Evolutionary conservation across 495 filamentous ascomycete genomes (phyloP).

Genomic region (Jackrogersella minutella): DNA sequence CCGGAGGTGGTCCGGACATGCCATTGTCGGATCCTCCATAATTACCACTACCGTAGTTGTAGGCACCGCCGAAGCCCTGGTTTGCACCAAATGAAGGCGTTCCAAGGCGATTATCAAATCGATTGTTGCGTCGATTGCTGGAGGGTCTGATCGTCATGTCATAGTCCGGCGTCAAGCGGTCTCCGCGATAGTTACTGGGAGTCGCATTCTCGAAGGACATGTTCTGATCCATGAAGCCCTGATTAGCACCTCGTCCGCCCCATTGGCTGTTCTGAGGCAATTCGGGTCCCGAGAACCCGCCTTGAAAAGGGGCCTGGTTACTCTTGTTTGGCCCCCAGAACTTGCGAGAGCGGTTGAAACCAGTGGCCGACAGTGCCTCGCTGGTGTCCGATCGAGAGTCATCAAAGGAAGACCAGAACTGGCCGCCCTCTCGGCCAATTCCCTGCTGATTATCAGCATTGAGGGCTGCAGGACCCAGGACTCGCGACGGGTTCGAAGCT

Average conservation of each 20-base stretch:
- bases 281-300: conserved; percentile 47
- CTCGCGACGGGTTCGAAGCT: conserved; percentile 34
- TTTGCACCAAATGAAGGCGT: conserved; percentile 33
- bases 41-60: conserved; percentile 39
- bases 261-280: conserved; percentile 48
- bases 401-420: conserved; percentile 70
- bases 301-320: conserved; percentile 44
- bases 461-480: conserved; percentile 51
- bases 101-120: conserved; percentile 53
- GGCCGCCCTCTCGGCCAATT: conserved; percentile 58
- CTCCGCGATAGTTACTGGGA: conserved; percentile 52
- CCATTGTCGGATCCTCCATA: conserved; percentile 51
- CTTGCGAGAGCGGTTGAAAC: conserved; percentile 66
- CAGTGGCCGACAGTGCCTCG: conserved; percentile 67
- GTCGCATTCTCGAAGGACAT: conserved; percentile 40
- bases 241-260: conserved; percentile 49
- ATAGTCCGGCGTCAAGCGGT: conserved; percentile 56
- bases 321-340: conserved; percentile 66
- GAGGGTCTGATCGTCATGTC: conserved; percentile 51
- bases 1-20: conserved; percentile 42
- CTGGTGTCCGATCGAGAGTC: conserved; percentile 72
- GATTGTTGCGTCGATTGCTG: conserved; percentile 48
- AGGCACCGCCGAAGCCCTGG: conserved; percentile 21
- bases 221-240: conserved; percentile 43
- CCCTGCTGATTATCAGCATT: conserved; percentile 61